Evolutionary conservation across 225 moss, liverwort and hornwort genomes (phyloP).

Genomic region (Antitrichia curtipendula): DNA sequence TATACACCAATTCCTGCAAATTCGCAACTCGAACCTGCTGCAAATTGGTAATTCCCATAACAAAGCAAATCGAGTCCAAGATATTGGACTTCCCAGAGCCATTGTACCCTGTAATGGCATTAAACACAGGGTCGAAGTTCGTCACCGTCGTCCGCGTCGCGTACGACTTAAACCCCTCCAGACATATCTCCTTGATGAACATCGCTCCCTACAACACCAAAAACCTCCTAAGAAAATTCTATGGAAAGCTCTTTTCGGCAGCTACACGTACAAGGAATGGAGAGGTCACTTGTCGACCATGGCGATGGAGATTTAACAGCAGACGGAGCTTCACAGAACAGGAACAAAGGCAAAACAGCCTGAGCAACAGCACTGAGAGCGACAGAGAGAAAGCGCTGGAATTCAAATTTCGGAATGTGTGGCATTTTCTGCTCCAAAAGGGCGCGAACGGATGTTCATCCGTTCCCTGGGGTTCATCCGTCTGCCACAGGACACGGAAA

Average conservation of each 20-base stretch:
- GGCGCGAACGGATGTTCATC: neutral
- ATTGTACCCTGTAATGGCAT: conserved; percentile 93
- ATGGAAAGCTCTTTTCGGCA: neutral
- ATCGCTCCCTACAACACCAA: conserved; percentile 15
- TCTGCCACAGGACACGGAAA: neutral
- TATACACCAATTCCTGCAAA: conserved; percentile 96
- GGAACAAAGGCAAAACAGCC: neutral
- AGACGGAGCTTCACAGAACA: neutral
- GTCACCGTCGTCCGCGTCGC: conserved; percentile 83
- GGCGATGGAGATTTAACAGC: neutral
- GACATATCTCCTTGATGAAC: conserved; percentile 92
- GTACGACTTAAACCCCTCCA: conserved; percentile 97
- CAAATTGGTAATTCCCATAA: conserved; percentile 93
- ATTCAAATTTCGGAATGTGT: conserved; percentile 2
- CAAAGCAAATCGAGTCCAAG: conserved; percentile 95
- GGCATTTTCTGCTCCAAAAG: conserved; percentile 7
- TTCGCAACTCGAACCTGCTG: conserved; percentile 91
- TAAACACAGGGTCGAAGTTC: conserved; percentile 89
- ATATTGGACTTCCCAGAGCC: conserved; percentile 98
- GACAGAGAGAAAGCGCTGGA: neutral
- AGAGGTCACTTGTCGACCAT: neutral
- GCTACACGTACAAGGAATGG: neutral
- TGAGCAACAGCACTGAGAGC: neutral
- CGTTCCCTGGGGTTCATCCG: neutral
- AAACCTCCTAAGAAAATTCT: neutral